Percentiles rank a stretch among this genome's conserved stretches.
These are phyloP conservation scores for Schwanniomyces sp. DNA, from an alignment of 805 yeast species.

Conservation along the genomic window DNA sequence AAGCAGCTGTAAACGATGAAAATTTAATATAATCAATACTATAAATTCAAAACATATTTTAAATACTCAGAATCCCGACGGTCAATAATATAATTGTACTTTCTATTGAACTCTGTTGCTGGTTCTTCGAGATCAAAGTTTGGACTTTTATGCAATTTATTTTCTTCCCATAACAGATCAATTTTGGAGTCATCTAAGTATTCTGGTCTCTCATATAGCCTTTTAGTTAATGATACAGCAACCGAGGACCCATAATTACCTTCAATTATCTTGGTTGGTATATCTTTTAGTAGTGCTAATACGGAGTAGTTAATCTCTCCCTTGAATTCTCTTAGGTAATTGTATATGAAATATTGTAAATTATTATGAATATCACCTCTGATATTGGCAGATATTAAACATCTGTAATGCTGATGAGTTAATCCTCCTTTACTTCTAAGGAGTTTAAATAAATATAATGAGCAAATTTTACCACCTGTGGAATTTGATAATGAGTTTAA, in stretches of 20 bases:
- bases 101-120: slow-evolving; percentile 11
- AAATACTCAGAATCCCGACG: slow-evolving; percentile 25
- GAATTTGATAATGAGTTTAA: slow-evolving; percentile 25
- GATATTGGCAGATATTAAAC: slow-evolving; percentile 22
- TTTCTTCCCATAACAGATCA: slow-evolving; percentile 13
- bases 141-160: slow-evolving; percentile 6
- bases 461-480: slow-evolving; percentile 24
- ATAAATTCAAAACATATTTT: slow-evolving; percentile 11
- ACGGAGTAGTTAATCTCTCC: slow-evolving; percentile 8
- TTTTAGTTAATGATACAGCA: not conserved
- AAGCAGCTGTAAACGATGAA: slow-evolving; percentile 24
- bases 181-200: slow-evolving; percentile 1
- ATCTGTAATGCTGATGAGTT: slow-evolving; percentile 16
- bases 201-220: not conserved
- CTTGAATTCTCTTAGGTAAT: slow-evolving; percentile 16
- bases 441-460: slow-evolving; percentile 21
- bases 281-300: slow-evolving; percentile 8
- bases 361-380: slow-evolving; percentile 23
- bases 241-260: slow-evolving; percentile 10
- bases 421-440: slow-evolving; percentile 12
- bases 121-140: slow-evolving; percentile 3
- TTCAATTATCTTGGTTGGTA: slow-evolving; percentile 13
- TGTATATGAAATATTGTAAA: slow-evolving; percentile 21
- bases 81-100: slow-evolving; percentile 19
- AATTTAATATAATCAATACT: not conserved